Conservation (phyloP, 2,329 filamentous ascomycete genomes). For the Blastomyces emzantsi region DNA sequence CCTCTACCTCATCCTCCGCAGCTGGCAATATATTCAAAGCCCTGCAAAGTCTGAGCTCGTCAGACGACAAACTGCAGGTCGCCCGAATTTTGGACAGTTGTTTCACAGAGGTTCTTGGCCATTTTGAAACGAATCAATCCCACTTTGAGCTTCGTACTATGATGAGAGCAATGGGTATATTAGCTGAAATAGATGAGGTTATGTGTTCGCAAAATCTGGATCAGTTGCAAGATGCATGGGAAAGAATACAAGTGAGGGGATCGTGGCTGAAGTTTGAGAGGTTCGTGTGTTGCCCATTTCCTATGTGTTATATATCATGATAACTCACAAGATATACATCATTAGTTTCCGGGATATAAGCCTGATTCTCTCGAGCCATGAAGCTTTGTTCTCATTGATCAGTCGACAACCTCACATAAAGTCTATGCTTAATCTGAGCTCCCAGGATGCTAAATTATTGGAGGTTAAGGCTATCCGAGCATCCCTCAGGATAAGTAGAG, state of each 20-base stretch:
- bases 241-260: constrained; percentile 55
- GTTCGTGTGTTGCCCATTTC: constrained; percentile 42
- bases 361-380: constrained; percentile 70
- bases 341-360: constrained; percentile 54
- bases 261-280: constrained; percentile 75
- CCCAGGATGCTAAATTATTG: constrained; percentile 55
- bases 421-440: constrained; percentile 51
- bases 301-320: neutral
- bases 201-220: constrained; percentile 51
- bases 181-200: constrained; percentile 76
- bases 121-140: constrained; percentile 31
- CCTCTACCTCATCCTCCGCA: constrained; percentile 52
- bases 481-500: constrained; percentile 65
- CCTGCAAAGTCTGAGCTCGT: constrained; percentile 68
- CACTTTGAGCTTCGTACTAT: constrained; percentile 44
- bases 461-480: constrained; percentile 70
- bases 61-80: constrained; percentile 48
- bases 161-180: constrained; percentile 57
- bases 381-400: constrained; percentile 72
- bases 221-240: constrained; percentile 54
- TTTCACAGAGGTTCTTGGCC: constrained; percentile 40
- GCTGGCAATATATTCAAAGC: constrained; percentile 66
- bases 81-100: constrained; percentile 54
- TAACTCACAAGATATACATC: neutral
- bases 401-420: constrained; percentile 60